These are phyloP conservation scores for Phytophthora citricola DNA, from an alignment of 352 stramenopile genomes.

Conservation along the genomic window DNA sequence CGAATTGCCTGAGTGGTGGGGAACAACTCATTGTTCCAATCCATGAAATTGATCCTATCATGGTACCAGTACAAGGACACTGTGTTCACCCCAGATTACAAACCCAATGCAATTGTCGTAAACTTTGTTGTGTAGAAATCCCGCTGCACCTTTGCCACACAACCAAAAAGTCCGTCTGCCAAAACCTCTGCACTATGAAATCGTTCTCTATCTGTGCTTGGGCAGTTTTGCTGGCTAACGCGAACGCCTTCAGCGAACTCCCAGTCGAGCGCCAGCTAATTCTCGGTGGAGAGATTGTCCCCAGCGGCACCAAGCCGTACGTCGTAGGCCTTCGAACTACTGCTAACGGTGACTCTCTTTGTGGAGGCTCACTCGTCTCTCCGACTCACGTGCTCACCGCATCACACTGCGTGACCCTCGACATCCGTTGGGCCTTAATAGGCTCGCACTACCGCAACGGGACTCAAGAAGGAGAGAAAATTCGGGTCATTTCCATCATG, in stretches of 20 bases:
- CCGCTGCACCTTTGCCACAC: no score
- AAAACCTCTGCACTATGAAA: not conserved
- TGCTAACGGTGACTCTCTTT: slow-evolving; percentile 7
- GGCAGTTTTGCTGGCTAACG: not conserved
- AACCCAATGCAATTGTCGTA: no score
- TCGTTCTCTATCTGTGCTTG: not conserved
- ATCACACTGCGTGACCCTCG: slow-evolving; percentile 13
- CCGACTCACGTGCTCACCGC: slow-evolving; percentile 25
- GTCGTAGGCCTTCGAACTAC: slow-evolving; percentile 20
- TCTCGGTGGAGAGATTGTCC: slow-evolving; percentile 44
- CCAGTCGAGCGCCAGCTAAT: slow-evolving; percentile 28
- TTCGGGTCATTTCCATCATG: slow-evolving; percentile 20
- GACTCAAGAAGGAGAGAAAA: slow-evolving; percentile 23
- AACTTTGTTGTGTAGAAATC: no score
- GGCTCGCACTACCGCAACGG: slow-evolving; percentile 24
- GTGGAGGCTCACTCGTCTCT: slow-evolving; percentile 19
- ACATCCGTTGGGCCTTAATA: slow-evolving; percentile 16
- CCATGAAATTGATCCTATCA: no score
- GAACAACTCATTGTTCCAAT: no score
- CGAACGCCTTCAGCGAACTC: not conserved
- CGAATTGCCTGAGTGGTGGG: no score
- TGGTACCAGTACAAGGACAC: no score
- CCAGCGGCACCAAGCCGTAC: slow-evolving; percentile 44
- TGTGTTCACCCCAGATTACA: no score
- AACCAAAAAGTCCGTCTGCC: no score